A percentile compares a stretch with the other conserved stretches of the same genome.
phyloP scores from a whole-genome alignment of 768 basidiomycete genomes.

The Paxillus rubicundulus region DNA sequence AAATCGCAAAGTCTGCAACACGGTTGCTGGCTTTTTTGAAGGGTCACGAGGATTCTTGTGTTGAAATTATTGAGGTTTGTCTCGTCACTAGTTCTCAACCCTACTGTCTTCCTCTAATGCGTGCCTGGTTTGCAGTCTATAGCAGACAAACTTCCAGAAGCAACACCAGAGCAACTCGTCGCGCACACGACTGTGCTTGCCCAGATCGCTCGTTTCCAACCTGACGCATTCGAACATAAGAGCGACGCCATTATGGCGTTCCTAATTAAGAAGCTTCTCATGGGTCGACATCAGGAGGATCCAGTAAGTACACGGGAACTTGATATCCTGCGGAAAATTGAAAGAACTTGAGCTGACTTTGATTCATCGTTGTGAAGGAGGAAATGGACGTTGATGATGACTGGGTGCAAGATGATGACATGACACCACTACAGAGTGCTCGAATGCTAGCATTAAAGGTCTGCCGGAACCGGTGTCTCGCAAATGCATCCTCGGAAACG shows the following conservation, averaged over 20 bases:
- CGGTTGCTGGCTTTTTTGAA: conserved; percentile 64
- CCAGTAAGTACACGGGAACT: conserved; percentile 37
- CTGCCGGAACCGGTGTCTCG: conserved; percentile 75
- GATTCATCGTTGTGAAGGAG: conserved; percentile 37
- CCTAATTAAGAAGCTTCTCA: conserved; percentile 67
- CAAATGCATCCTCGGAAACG: conserved; percentile 55
- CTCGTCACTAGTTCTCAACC: neutral
- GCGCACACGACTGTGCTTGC: conserved; percentile 70
- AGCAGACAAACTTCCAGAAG: conserved; percentile 46
- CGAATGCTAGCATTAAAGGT: conserved; percentile 80
- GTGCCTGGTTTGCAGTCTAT: conserved; percentile 48
- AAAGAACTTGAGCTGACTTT: neutral
- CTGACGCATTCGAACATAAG: conserved; percentile 73
- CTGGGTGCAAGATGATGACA: conserved; percentile 70
- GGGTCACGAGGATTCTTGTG: conserved; percentile 48
- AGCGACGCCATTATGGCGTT: conserved; percentile 74
- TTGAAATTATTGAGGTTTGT: conserved; percentile 63
- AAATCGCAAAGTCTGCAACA: conserved; percentile 84
- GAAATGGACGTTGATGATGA: conserved; percentile 62
- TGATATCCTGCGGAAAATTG: neutral
- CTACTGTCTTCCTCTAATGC: neutral
- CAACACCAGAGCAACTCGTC: conserved; percentile 50
- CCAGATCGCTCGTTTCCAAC: conserved; percentile 67
- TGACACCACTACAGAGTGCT: conserved; percentile 58
- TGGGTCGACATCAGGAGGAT: conserved; percentile 48